These are phyloP conservation scores for Hypoxylon lenormandii DNA, from an alignment of 495 filamentous ascomycete genomes.

Conservation along the genomic window DNA sequence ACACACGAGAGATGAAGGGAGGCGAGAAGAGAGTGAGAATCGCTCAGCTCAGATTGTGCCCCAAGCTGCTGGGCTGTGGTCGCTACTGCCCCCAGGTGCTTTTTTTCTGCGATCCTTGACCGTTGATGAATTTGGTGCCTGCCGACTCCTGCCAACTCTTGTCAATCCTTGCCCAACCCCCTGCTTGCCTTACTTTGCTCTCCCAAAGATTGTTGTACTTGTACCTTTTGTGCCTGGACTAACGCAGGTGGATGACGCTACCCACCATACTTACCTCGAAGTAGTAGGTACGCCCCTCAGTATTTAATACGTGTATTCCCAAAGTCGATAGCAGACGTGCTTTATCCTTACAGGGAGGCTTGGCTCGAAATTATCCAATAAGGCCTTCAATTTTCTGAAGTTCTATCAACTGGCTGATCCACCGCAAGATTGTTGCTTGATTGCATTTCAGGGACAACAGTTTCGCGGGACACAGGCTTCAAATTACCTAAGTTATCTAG, in stretches of 20 bases:
- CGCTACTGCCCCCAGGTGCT: slow-evolving; percentile 16
- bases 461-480: slow-evolving; percentile 19
- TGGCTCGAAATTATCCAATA: slow-evolving; percentile 34
- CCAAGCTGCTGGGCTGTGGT: slow-evolving; percentile 36
- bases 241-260: slow-evolving; percentile 7
- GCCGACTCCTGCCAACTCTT: background rate
- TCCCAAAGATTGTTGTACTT: slow-evolving; percentile 21
- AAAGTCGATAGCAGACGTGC: slow-evolving; percentile 20
- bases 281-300: slow-evolving; percentile 25
- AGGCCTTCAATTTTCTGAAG: slow-evolving; percentile 1
- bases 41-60: slow-evolving; percentile 34
- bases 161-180: background rate
- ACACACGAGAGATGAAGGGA: slow-evolving; percentile 18
- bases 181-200: slow-evolving; percentile 23
- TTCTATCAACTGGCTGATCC: slow-evolving; percentile 32
- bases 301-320: slow-evolving; percentile 8
- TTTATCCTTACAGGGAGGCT: slow-evolving; percentile 24
- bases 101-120: slow-evolving; percentile 32
- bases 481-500: no score
- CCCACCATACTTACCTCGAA: slow-evolving; percentile 14
- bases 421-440: slow-evolving; percentile 13
- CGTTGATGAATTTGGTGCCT: slow-evolving; percentile 32
- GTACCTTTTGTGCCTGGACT: slow-evolving; percentile 30
- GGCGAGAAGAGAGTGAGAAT: slow-evolving; percentile 4
- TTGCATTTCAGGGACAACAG: slow-evolving; percentile 9